Conservation (phyloP, 2,329 filamentous ascomycete species). For the Apiospora marii region DNA sequence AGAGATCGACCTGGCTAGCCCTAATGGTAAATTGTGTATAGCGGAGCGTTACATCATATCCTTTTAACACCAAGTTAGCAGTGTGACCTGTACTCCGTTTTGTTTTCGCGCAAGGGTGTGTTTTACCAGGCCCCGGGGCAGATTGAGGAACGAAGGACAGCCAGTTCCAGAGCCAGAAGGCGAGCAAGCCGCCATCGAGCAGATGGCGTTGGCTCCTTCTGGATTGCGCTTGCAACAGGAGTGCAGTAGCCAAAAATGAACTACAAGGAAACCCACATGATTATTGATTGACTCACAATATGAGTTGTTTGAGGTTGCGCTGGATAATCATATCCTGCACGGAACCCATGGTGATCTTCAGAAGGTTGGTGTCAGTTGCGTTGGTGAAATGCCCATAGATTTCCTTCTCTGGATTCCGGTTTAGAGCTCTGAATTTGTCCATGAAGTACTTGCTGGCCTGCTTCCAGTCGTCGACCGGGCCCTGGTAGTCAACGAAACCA, state of each 20-base stretch:
- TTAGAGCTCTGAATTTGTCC: slow-evolving; percentile 80
- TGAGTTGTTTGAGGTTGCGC: slow-evolving; percentile 81
- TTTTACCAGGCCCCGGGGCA: slow-evolving; percentile 5
- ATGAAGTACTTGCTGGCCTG: slow-evolving; percentile 82
- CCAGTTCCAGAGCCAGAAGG: not conserved
- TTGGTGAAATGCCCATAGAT: slow-evolving; percentile 71
- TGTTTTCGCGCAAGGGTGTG: not conserved
- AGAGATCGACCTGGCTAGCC: not conserved
- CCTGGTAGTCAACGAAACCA: slow-evolving; percentile 81
- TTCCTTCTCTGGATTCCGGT: slow-evolving; percentile 71
- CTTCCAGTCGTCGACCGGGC: slow-evolving; percentile 74
- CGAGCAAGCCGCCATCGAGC: not conserved
- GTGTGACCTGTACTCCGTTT: not conserved
- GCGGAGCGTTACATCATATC: not conserved
- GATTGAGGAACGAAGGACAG: not conserved
- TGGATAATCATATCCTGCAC: slow-evolving; percentile 91
- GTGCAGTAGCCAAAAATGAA: slow-evolving; percentile 12
- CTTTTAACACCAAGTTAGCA: not conserved
- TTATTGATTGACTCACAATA: slow-evolving; percentile 62
- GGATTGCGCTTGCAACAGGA: slow-evolving; percentile 22
- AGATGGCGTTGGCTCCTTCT: not conserved
- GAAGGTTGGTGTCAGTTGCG: slow-evolving; percentile 73
- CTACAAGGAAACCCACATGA: slow-evolving; percentile 31
- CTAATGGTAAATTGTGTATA: not conserved
- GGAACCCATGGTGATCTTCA: slow-evolving; percentile 86